Conservation (phyloP, 345 rosid genomes). For the Eucalyptus sp. region DNA sequence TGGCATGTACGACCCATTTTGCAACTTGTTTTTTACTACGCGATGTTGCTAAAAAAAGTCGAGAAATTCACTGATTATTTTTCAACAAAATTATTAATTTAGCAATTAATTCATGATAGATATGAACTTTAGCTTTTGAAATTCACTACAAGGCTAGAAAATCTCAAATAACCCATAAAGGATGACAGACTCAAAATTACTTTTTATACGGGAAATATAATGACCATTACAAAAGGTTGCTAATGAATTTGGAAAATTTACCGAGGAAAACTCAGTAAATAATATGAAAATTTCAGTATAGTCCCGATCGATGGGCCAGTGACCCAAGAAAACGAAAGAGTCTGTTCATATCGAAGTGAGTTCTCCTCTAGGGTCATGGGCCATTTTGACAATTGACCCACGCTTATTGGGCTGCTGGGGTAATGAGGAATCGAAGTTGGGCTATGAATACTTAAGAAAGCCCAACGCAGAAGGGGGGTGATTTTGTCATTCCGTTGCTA, state of each 20-base stretch:
- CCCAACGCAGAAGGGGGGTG: not conserved
- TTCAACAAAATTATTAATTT: no score
- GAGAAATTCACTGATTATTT: not conserved
- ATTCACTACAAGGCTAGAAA: not conserved
- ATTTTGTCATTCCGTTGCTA: not conserved
- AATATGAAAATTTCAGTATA: not conserved
- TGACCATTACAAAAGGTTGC: not conserved
- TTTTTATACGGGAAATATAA: no score
- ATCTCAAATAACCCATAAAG: not conserved
- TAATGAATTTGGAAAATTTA: not conserved
- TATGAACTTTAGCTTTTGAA: no score
- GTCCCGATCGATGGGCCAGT: not conserved
- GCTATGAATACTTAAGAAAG: not conserved
- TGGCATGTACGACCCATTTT: not conserved
- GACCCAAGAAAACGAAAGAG: not conserved
- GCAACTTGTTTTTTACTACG: not conserved
- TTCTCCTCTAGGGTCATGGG: not conserved
- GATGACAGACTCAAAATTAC: not conserved
- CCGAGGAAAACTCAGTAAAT: not conserved
- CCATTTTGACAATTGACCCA: not conserved
- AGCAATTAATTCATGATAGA: not conserved
- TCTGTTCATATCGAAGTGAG: not conserved
- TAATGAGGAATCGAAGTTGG: not conserved
- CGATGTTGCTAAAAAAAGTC: not conserved
- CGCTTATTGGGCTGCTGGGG: not conserved